Percentiles rank a stretch among this genome's conserved stretches.
These are phyloP conservation scores for Oxyria digyna DNA, from an alignment of 148 eudicot genomes.

Conservation along the genomic window DNA sequence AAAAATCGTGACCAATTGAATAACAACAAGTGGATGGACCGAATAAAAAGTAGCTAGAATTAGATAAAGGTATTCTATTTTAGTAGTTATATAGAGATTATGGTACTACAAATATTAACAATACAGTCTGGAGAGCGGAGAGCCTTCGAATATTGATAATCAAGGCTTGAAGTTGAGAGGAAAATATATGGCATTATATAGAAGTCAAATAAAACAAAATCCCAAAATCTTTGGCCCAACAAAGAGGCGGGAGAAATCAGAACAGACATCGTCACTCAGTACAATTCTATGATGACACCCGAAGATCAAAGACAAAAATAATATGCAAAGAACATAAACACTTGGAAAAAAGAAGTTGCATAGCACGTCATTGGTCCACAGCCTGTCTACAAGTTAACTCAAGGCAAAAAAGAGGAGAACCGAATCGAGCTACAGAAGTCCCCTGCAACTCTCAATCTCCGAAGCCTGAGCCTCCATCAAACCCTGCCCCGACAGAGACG, in stretches of 20 bases:
- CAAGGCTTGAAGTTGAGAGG: too few species aligned
- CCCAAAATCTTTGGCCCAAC: neutral
- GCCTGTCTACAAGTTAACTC: too few species aligned
- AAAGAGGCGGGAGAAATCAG: neutral
- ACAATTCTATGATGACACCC: neutral
- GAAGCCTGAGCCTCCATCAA: slow-evolving; percentile 53
- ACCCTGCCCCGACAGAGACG: slow-evolving; percentile 34
- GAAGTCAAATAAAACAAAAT: neutral
- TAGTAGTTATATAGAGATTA: too few species aligned
- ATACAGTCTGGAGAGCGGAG: too few species aligned
- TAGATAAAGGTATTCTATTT: too few species aligned
- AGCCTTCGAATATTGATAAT: too few species aligned
- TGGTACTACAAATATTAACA: too few species aligned
- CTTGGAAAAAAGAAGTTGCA: neutral
- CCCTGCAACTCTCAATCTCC: slow-evolving; percentile 56
- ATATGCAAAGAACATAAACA: neutral
- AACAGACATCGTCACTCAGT: neutral
- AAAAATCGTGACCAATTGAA: too few species aligned
- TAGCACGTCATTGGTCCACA: neutral
- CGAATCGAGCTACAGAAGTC: slow-evolving; percentile 25
- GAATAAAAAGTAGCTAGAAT: too few species aligned
- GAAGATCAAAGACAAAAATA: neutral
- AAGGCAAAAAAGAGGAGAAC: neutral
- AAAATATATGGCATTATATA: too few species aligned
- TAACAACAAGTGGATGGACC: too few species aligned